Base-by-base conservation (phyloP, 1,139 yeast species). In the Nadsonia commutata region DNA sequence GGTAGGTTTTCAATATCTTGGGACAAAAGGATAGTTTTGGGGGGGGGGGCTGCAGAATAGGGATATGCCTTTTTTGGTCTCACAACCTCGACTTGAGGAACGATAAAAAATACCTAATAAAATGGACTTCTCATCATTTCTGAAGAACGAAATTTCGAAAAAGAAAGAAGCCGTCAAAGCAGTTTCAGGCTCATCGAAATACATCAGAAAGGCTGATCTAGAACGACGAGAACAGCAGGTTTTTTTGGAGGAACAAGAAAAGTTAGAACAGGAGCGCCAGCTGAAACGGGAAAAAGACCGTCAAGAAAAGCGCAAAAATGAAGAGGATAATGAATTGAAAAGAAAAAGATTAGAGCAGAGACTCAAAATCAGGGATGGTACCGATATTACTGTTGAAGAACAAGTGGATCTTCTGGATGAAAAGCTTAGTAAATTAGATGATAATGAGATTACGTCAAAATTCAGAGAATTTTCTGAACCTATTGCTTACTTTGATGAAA, bases 401-500 rank as follows among this genome's bases (percentile, higher is more conserved):
- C 17, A 51, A 46, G 21, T 39, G 39, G 41, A 38, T 36, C 23
- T 44, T 42, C 27, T 37, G 36, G 38, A 44, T 38, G 21, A 43
- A 39, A 43, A 46, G 46, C 43, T 43, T 36, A 37, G 43, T 39
- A 33, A 48, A 37, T 19, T 49, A 37, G 38, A 48, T 21, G 83
- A 78, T 51, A 72, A 61, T 3, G 77, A 74, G 18, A 78, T 80
- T 7, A 63, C 67, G 43, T 47, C 48, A 6, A 57, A 63, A 44
- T 63, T 82, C 40, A 56, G 71, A 38, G 56, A 56, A 21, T 52
- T 75, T 17, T 49, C 45, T 5, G 55, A 53, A 40, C 62, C 85
- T 1, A 65, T 66, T 16, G 64, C 71, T 0, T 51, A 62, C 16
- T 68, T 66, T 49, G 78, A 76, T 0, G 93, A 82, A 57, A 41